These are phyloP conservation scores for Mitragyna speciosa DNA, from an alignment of 257 asterid species.

Conservation along the genomic window DNA sequence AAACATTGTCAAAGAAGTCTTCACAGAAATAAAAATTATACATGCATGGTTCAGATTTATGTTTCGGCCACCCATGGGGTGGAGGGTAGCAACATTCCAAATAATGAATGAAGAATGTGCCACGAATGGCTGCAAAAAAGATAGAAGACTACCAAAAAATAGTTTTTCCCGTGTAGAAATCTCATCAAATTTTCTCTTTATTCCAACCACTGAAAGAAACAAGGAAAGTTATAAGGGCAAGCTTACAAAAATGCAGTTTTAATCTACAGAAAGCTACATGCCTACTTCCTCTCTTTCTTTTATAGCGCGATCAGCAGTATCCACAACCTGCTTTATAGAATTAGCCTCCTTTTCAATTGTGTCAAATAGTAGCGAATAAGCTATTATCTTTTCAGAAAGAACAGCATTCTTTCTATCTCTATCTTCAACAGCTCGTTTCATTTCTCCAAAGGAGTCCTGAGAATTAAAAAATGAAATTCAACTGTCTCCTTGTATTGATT, in stretches of 20 bases:
- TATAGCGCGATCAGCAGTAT: constrained; percentile 26
- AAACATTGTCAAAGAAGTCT: neutral
- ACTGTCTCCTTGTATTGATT: neutral
- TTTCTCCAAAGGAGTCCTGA: constrained; percentile 39
- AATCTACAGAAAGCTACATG: constrained; percentile 24
- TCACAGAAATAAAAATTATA: constrained; percentile 2
- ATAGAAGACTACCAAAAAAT: constrained; percentile 32
- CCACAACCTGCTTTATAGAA: constrained; percentile 37
- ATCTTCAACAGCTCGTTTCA: constrained; percentile 38
- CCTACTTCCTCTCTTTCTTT: constrained; percentile 45
- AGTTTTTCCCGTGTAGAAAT: constrained; percentile 33
- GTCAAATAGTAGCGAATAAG: constrained; percentile 29
- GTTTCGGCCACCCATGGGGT: too few species aligned
- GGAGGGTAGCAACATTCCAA: neutral
- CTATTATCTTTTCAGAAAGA: constrained; percentile 38
- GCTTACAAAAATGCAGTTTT: neutral
- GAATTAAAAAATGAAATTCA: constrained; percentile 5
- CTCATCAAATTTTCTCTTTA: constrained; percentile 42
- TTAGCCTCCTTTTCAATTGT: constrained; percentile 42
- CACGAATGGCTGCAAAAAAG: neutral
- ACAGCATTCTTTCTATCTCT: constrained; percentile 32
- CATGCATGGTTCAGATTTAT: neutral
- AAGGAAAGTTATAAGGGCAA: neutral
- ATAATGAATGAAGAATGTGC: neutral
- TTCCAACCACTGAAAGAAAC: constrained; percentile 28